Evolutionary conservation across 176 grass and related monocot genomes (phyloP), one percentile per base, ranked within the genome.

Genomic region (Musa itinerans): DNA sequence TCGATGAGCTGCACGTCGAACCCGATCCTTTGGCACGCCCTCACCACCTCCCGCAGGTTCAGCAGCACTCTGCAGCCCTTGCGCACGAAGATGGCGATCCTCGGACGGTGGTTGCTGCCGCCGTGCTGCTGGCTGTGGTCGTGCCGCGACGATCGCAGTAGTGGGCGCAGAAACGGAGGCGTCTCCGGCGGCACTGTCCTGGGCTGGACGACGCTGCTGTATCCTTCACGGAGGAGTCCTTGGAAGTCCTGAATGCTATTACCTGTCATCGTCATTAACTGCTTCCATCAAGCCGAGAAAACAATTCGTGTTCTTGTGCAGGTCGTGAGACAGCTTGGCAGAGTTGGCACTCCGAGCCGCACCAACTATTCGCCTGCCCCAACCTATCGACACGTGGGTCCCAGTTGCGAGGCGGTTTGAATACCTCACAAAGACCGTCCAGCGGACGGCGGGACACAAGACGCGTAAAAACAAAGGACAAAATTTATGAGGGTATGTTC

Each of bases 1-100:
- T 90, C 90, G 79, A 93, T 84, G 68, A 93, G 79, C 74, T 98
- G 90, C 84, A 92, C 90, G 56, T 85, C 81, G 78, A 98, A 98
- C 22, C 90, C 94, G 8, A 80, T 83, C n/a, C 78, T 82, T 27
- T 87, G 87, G 77, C 88, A 93, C 15, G 86, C 85, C 19, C 86
- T 83, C 13, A 93, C 86, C 34, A 98, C 51, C 71, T 93, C 90
- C 0, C 84, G 75, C 0, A 90, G 78, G 86, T 98, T 98, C 10
- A 87, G 85, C 29, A 93, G 82, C 13, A 89, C 86, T 0, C 94
- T 83, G 53, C 89, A 90, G 81, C 92, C 55, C 75, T 91, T 93
- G 15, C 94, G 94, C 73, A 91, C 89, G 82, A 98, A 83, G 77
- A 98, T 59, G 73, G 92, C 84, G 68, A 98, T 76, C 80, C 90